phyloP scores from a whole-genome alignment of 208 protist genomes.

The Trypanosoma conorhini region DNA sequence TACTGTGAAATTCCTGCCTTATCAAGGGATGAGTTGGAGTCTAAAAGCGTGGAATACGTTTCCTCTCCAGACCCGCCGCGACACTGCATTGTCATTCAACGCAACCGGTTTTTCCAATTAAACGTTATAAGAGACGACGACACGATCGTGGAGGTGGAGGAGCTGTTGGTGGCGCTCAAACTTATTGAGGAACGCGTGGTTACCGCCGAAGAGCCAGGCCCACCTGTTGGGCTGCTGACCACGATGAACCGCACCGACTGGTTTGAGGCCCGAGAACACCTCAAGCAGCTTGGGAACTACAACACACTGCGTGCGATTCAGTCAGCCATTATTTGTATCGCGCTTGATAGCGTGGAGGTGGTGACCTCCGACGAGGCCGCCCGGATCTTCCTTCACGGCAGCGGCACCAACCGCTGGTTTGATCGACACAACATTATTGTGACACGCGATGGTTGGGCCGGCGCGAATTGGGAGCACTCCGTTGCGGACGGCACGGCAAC shows the following conservation, averaged over 20 bases:
- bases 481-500: slow-evolving; percentile 42
- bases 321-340: slow-evolving; percentile 39
- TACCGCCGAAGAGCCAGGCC: slow-evolving; percentile 10
- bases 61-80: slow-evolving; percentile 6
- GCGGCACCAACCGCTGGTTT: slow-evolving; percentile 51
- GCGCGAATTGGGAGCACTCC: slow-evolving; percentile 48
- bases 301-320: slow-evolving; percentile 37
- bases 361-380: slow-evolving; percentile 31
- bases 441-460: slow-evolving; percentile 34
- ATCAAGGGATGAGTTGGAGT: slow-evolving; percentile 28
- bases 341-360: slow-evolving; percentile 29
- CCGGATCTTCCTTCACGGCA: slow-evolving; percentile 40
- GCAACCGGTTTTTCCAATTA: slow-evolving; percentile 32
- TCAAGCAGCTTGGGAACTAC: slow-evolving; percentile 31
- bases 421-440: slow-evolving; percentile 56
- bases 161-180: slow-evolving; percentile 21
- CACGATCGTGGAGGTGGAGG: slow-evolving; percentile 13
- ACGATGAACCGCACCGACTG: slow-evolving; percentile 37
- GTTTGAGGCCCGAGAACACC: slow-evolving; percentile 30
- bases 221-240: slow-evolving; percentile 41
- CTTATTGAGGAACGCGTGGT: slow-evolving; percentile 17
- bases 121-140: slow-evolving; percentile 19
- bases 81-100: slow-evolving; percentile 38
- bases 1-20: slow-evolving; percentile 28
- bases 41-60: slow-evolving; percentile 39